A percentile compares a stretch with the other conserved stretches of the same genome.
phyloP scores from a whole-genome alignment of 1,139 yeast species.

The Eremothecium coryli region DNA sequence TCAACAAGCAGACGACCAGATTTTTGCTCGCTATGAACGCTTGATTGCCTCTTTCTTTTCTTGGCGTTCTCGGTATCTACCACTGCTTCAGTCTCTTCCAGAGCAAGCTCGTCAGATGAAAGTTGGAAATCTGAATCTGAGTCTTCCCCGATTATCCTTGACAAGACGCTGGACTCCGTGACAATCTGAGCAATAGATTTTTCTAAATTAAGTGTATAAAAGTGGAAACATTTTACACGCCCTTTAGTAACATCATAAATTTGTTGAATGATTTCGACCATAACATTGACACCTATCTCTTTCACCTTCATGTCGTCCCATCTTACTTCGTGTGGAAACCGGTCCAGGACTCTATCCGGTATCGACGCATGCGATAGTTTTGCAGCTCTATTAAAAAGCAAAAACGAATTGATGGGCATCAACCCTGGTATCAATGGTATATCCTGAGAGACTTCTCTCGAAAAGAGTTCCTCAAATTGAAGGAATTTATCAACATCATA shows the following conservation, averaged over 20 bases:
- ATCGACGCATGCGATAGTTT: conserved; percentile 83
- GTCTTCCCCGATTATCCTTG: conserved; percentile 31
- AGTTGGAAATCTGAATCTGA: conserved; percentile 30
- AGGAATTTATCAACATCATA: conserved; percentile 54
- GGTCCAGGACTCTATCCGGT: conserved; percentile 47
- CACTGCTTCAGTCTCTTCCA: conserved; percentile 30
- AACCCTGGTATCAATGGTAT: conserved; percentile 79
- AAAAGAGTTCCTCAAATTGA: conserved; percentile 38
- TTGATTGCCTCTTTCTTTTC: conserved; percentile 29
- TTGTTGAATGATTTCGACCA: conserved; percentile 53
- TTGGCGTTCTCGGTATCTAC: conserved; percentile 20
- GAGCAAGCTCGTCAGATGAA: conserved; percentile 16
- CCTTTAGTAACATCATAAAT: conserved; percentile 46
- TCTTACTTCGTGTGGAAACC: conserved; percentile 48
- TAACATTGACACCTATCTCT: conserved; percentile 66
- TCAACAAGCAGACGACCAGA: conserved; percentile 17
- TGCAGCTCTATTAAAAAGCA: conserved; percentile 79
- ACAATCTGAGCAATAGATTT: conserved; percentile 83
- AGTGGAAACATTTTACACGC: conserved; percentile 71
- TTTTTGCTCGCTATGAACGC: conserved; percentile 20
- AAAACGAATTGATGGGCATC: conserved; percentile 92
- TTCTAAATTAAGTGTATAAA: conserved; percentile 82
- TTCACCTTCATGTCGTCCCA: conserved; percentile 82
- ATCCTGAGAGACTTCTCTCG: conserved; percentile 35
- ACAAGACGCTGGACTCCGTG: conserved; percentile 46